Evolutionary conservation across 257 asterid species (phyloP), one percentile per base, ranked within the genome.

Genomic region (Ballota nigra): DNA sequence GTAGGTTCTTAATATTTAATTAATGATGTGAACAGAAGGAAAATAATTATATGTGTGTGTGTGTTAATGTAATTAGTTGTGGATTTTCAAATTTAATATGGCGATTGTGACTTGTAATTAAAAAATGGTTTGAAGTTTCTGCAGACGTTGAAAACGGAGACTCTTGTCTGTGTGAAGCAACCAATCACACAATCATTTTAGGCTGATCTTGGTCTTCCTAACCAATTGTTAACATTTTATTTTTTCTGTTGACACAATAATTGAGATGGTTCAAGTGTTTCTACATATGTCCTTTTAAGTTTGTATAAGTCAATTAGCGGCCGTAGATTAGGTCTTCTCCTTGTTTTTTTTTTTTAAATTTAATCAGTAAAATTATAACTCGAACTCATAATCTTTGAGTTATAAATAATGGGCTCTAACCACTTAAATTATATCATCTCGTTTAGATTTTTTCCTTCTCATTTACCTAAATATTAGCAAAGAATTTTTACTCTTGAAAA

Each of bases 91-190:
- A 41, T 41, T 41, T 0, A 41, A 41, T 40, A 12, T 45, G 19
- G 47, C 16, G 68, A 70, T 10, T 23, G 75, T 23, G 76, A 69
- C 66, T 57, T 55, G 47, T 20, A 62, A 24, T 62, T 59, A 66
- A 53, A 70, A 28, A 51, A 73, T 63, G 16, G 69, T 82, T 58
- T 66, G 66, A 66, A 73, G 70, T 75, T 70, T 82, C 73, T 38
- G 76, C 58, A 33, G 73, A 69, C 73, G 63, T 71, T 77, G 84
- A 72, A 71, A 77, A 61, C 18, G 22, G 66, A 69, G 81, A 70
- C 77, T 60, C n/a, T 11, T 40, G 47, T 40, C n/a, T 38, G 45
- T 38, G 15, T 2, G 45, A 38, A 38, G n/a, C 47, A 40, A 40
- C 47, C 47, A 40, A 40, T 40, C n/a, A 40, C 47, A 40, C 43